Percentiles rank a stretch among this genome's conserved stretches.
These are phyloP conservation scores for Cymodocea nodosa DNA, from an alignment of 116 monocot species.

Conservation along the genomic window DNA sequence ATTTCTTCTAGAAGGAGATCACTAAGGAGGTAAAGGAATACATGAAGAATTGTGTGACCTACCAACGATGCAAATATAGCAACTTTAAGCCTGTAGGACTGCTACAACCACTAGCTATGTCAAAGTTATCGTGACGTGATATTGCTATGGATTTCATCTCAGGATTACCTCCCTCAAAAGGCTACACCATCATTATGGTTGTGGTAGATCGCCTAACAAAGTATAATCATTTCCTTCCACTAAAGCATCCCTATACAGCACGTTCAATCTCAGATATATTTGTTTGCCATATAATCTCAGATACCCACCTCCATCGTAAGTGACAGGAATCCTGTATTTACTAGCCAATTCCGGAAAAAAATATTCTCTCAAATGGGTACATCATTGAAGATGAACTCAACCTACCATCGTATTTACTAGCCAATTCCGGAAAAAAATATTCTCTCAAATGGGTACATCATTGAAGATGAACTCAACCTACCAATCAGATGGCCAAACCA, in stretches of 20 bases:
- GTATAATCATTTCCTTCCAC: slow-evolving; percentile 1
- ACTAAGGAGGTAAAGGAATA: too few species aligned
- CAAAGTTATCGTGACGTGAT: background rate
- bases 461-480: background rate
- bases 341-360: background rate
- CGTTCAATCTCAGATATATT: background rate
- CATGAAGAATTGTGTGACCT: too few species aligned
- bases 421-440: background rate
- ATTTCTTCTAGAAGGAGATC: too few species aligned
- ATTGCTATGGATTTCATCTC: slow-evolving; percentile 14
- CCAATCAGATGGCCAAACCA: too few species aligned
- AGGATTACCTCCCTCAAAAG: background rate
- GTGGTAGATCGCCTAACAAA: slow-evolving; percentile 6
- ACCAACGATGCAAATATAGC: slow-evolving; percentile 1
- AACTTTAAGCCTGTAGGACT: background rate
- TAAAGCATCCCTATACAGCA: slow-evolving; percentile 6
- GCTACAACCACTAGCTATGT: slow-evolving; percentile 10
- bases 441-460: background rate
- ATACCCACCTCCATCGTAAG: background rate
- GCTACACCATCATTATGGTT: background rate
- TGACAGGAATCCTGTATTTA: background rate
- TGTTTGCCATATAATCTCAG: background rate
- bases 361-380: background rate
- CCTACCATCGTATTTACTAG: background rate
- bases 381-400: background rate